Conservation (phyloP, 495 filamentous ascomycete species). For the Penicillium robsamsonii region DNA sequence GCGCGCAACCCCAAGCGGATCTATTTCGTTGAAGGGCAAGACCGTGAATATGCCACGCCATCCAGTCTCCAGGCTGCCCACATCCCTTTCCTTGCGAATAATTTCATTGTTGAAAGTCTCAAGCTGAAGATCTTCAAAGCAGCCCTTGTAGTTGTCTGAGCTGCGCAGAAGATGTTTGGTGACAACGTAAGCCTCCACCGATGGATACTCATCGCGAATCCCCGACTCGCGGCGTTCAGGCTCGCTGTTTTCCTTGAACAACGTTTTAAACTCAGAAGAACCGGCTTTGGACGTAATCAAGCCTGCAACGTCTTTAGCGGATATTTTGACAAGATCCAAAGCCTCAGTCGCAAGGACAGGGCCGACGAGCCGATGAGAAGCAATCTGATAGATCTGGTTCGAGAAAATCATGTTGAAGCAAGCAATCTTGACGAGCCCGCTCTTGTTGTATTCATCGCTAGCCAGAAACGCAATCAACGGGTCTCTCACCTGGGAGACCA, state of each 20-base stretch:
- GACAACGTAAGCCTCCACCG: conserved; percentile 66
- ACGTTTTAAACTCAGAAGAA: conserved; percentile 50
- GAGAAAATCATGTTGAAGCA: conserved; percentile 40
- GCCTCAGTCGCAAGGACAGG: conserved; percentile 22
- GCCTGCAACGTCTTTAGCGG: conserved; percentile 38
- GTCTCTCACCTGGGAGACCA: conserved; percentile 32
- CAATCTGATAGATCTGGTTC: conserved; percentile 43
- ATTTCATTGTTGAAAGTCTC: conserved; percentile 18
- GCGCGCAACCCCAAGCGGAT: conserved; percentile 60
- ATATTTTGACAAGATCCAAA: conserved; percentile 29
- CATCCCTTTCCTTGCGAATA: conserved; percentile 38
- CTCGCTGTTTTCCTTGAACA: conserved; percentile 62
- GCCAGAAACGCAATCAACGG: conserved; percentile 25
- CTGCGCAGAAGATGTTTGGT: conserved; percentile 57
- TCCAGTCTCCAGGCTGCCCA: conserved; percentile 58
- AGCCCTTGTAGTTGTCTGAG: conserved; percentile 29
- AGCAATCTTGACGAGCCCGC: conserved; percentile 24
- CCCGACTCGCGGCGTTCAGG: conserved; percentile 59
- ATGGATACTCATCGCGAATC: conserved; percentile 56
- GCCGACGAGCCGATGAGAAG: conserved; percentile 38
- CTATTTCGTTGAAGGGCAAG: conserved; percentile 75
- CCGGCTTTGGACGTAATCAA: conserved; percentile 39
- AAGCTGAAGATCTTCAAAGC: conserved; percentile 55
- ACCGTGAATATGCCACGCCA: conserved; percentile 77
- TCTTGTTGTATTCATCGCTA: conserved; percentile 18